Evolutionary conservation across 140 eudicot genomes (phyloP), one percentile per base, ranked within the genome.

Genomic region (Anethum foeniculum): DNA sequence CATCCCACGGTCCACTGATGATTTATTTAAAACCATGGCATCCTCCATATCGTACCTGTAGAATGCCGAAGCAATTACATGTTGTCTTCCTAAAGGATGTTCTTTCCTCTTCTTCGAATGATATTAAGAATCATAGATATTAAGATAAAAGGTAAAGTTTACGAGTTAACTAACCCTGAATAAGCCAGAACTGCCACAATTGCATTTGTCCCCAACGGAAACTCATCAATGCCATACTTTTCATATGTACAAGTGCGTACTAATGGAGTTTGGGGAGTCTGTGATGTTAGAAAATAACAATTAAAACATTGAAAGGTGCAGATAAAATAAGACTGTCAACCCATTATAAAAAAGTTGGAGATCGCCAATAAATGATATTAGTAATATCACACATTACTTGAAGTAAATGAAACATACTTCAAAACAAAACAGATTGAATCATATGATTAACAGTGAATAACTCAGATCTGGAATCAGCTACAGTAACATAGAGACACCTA

Each of bases 11-110:
- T 95, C 99, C 54, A 92, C 99, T 51, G 99, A 88, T 65, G 99
- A 95, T 81, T 89, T 92, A 79, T 95, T 95, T 85, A 95, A 84
- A 73, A 95, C 90, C 99, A 95, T 95, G 65, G 99, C 99, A 87
- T 95, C 99, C 91, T 95, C 99, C 99, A 95, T 95, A 81, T 95
- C 99, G 69, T 95, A 95, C 71, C 99, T 95, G 87, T 79, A 80
- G 15, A 65, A 80, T 7, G 41, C 80, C 83, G 58, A 19, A 30
- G 36, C 71, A 54, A n/a, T 32, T 49, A 67, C 34, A 78, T 19
- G 79, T 52, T 41, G 44, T 21, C 27, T 38, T 46, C 39, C 3
- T 62, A 3, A 30, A 76, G 13, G 19, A 74, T 41, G 44, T 21
- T 74, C 23, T 74, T 74, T 1, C 47, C 18, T 12, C 32, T 21